A percentile compares a stretch with the other conserved stretches of the same genome.
These are phyloP conservation scores for Phytopythium chamaehyphon DNA, from an alignment of 352 stramenopile genomes.

Conservation along the genomic window DNA sequence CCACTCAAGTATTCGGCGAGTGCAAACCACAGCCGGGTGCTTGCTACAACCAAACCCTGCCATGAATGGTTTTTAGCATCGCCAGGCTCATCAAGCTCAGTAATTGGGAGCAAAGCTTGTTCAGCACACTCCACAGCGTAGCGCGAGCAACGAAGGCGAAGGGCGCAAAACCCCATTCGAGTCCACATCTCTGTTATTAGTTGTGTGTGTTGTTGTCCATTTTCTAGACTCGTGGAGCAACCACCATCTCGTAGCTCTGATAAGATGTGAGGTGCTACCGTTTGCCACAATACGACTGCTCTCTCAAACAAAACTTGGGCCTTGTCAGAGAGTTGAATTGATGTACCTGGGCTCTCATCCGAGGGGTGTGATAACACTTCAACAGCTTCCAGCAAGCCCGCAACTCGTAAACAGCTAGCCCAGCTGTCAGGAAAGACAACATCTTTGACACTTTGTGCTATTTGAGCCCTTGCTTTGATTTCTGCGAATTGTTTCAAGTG, in stretches of 20 bases:
- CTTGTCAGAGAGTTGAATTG: conserved; percentile 41
- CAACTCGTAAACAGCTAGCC: conserved; percentile 34
- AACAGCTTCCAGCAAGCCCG: conserved; percentile 51
- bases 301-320: conserved; percentile 51
- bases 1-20: conserved; percentile 59
- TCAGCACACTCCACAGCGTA: conserved; percentile 54
- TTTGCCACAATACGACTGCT: conserved; percentile 44
- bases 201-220: conserved; percentile 55
- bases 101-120: conserved; percentile 28
- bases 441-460: conserved; percentile 72
- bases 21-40: conserved; percentile 66
- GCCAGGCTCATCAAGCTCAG: conserved; percentile 7
- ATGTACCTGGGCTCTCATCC: conserved; percentile 11
- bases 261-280: conserved; percentile 27
- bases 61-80: conserved; percentile 9
- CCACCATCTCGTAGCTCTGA: conserved; percentile 18
- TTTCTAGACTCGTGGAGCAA: conserved; percentile 27
- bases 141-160: conserved; percentile 43
- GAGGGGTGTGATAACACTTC: conserved; percentile 23
- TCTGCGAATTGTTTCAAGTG: conserved; percentile 67
- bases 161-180: conserved; percentile 51
- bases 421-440: conserved; percentile 35
- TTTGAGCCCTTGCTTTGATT: conserved; percentile 53
- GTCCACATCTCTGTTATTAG: conserved; percentile 71
- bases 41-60: conserved; percentile 14